Conservation (phyloP, 805 yeast species). For the Lachancea thermotolerans region DNA sequence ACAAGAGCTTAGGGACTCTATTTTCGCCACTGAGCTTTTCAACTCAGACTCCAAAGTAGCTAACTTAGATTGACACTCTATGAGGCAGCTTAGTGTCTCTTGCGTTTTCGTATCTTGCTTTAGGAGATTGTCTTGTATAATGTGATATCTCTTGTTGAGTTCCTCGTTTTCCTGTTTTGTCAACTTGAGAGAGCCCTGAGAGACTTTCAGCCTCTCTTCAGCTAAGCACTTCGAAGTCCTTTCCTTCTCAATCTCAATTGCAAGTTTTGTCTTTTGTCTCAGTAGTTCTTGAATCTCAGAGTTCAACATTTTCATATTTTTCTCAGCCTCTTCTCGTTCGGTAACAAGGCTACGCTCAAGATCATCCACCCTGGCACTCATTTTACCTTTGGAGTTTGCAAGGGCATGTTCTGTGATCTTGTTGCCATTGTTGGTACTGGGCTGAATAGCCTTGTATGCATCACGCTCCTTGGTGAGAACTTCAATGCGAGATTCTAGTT, state of each 20-base stretch:
- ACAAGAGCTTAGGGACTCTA: slow-evolving; percentile 40
- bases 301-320: slow-evolving; percentile 44
- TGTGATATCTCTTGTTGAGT: slow-evolving; percentile 34
- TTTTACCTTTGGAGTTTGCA: not conserved
- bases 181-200: slow-evolving; percentile 36
- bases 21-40: slow-evolving; percentile 49
- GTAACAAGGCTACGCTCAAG: slow-evolving; percentile 20
- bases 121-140: slow-evolving; percentile 37
- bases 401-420: not conserved
- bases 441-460: slow-evolving; percentile 38
- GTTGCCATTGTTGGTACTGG: not conserved
- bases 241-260: slow-evolving; percentile 46
- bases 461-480: slow-evolving; percentile 64
- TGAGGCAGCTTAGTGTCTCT: slow-evolving; percentile 45
- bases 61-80: slow-evolving; percentile 42
- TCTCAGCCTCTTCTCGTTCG: slow-evolving; percentile 33
- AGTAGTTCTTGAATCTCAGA: slow-evolving; percentile 36
- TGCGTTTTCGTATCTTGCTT: slow-evolving; percentile 46
- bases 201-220: slow-evolving; percentile 43
- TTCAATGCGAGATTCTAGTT: slow-evolving; percentile 44
- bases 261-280: slow-evolving; percentile 40
- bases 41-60: slow-evolving; percentile 41
- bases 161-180: slow-evolving; percentile 41
- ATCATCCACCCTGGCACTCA: slow-evolving; percentile 19
- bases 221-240: slow-evolving; percentile 48